Conservation (phyloP, 202 grass and related monocot species). For the Zizania palustris region DNA sequence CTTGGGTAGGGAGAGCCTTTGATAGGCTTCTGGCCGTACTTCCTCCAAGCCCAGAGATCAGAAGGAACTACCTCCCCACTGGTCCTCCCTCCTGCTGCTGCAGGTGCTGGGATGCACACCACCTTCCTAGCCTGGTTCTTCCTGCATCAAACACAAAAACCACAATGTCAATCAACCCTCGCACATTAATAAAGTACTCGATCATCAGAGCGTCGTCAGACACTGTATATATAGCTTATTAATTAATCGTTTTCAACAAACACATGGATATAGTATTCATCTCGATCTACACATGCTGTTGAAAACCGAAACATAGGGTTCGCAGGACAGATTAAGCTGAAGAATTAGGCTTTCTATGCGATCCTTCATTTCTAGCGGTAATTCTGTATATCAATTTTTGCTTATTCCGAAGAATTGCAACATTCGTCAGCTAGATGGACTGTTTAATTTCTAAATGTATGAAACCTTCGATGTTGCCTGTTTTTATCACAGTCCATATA, state of each 20-base stretch:
- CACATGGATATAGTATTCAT: not conserved
- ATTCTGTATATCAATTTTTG: not conserved
- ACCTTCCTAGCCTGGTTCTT: conserved; percentile 95
- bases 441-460: not conserved
- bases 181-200: not conserved
- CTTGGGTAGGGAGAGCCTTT: conserved; percentile 98
- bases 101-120: conserved; percentile 92
- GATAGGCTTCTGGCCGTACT: conserved; percentile 99
- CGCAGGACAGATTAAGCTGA: conserved; percentile 6
- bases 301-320: conserved; percentile 45
- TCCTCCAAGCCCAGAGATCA: conserved; percentile 99
- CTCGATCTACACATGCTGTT: not conserved
- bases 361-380: not conserved
- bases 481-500: conserved; percentile 23
- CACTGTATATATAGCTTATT: not conserved
- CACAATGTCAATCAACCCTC: not conserved
- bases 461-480: conserved; percentile 13
- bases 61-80: conserved; percentile 93
- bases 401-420: not conserved
- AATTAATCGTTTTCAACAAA: not conserved
- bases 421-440: not conserved
- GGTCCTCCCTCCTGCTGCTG: conserved; percentile 50
- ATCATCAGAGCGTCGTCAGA: not conserved
- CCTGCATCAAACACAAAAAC: conserved; percentile 57
- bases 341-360: conserved; percentile 5